phyloP scores from a whole-genome alignment of 1,284 basidiomycete genomes.

The Anthracocystis walkeri region DNA sequence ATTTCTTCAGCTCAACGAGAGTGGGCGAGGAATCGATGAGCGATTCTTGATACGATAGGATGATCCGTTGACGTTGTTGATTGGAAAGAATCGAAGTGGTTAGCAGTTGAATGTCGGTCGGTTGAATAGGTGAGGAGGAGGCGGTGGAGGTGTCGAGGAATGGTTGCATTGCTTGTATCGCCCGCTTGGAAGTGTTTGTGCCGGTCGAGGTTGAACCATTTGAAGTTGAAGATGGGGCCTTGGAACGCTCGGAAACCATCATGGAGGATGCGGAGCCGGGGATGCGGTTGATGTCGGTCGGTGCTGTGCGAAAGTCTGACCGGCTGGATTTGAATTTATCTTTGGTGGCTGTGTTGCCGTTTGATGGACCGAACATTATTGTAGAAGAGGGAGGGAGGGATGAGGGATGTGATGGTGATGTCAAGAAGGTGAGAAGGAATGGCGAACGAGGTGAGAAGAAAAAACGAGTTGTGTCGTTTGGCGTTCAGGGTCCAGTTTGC shows the following conservation, averaged over 20 bases:
- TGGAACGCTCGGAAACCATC: constrained; percentile 32
- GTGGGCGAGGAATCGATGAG: constrained; percentile 24
- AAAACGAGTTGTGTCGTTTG: neutral
- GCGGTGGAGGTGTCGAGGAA: constrained; percentile 36
- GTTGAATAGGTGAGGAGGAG: constrained; percentile 27
- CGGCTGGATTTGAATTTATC: neutral
- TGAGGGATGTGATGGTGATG: neutral
- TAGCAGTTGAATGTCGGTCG: constrained; percentile 53
- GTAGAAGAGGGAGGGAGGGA: no score
- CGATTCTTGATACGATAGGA: constrained; percentile 32
- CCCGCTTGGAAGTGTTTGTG: no score
- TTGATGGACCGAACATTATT: neutral
- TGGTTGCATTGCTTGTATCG: constrained; percentile 35
- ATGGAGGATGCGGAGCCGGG: constrained; percentile 43
- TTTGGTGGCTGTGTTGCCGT: neutral
- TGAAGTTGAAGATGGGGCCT: no score
- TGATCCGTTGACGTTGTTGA: constrained; percentile 33
- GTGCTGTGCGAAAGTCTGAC: constrained; percentile 24
- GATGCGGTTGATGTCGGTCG: constrained; percentile 30
- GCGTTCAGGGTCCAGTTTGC: constrained; percentile 7
- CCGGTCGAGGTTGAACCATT: neutral
- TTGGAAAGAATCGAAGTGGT: constrained; percentile 46
- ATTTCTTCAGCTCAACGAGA: constrained; percentile 18
- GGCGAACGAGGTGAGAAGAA: neutral
- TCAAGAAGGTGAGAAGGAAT: neutral